Base-by-base conservation (phyloP, 768 basidiomycete species). In the Russula ochroleuca region DNA sequence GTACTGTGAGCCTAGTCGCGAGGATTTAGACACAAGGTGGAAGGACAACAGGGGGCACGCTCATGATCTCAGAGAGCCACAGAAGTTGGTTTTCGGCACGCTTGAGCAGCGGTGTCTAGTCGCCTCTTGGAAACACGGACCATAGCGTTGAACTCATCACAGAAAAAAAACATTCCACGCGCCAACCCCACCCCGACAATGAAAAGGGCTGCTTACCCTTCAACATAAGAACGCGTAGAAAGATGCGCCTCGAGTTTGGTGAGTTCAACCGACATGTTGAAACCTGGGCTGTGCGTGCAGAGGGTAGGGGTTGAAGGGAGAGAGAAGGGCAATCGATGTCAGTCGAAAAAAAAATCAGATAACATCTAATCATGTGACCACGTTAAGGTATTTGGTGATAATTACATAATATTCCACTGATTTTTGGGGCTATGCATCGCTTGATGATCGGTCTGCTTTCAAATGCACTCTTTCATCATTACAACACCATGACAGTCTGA, bases 111-210 rank as follows among this genome's bases (percentile, higher is more conserved):
- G 90, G 83, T 89, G 87, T 92, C 91, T 94, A 87, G 80, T 85
- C 89, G 85, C 88, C 84, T 85, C 88, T 92, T 86, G 84, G 91
- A 90, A 92, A 92, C 90, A 92, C 91, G 91, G 90, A 93, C 91
- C 92, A 92, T 89, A 89, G 88, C 88, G 74, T 78, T 43, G 69
- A 68, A 75, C 75, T 90, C 89, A 90, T 92, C 87, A 81, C 69
- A 71, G 66, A 63, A 60, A 64, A 60, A 63, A 66, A 57, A 28
- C n/a, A n/a, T 65, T 69, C 62, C 66, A 68, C 43, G 53, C 59
- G n/a, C 31, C 41, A 52, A 25, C 48, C 41, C 40, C 37, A 37
- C 49, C 19, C 28, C 15, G 7, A 59, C 13, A 14, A 13, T 41
- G 28, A 25, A 45, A 31, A 38, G 5, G 54, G 64, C 59, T 40